Conservation (phyloP, 2,329 filamentous ascomycete genomes). For the Geoglossum cookeanum region DNA sequence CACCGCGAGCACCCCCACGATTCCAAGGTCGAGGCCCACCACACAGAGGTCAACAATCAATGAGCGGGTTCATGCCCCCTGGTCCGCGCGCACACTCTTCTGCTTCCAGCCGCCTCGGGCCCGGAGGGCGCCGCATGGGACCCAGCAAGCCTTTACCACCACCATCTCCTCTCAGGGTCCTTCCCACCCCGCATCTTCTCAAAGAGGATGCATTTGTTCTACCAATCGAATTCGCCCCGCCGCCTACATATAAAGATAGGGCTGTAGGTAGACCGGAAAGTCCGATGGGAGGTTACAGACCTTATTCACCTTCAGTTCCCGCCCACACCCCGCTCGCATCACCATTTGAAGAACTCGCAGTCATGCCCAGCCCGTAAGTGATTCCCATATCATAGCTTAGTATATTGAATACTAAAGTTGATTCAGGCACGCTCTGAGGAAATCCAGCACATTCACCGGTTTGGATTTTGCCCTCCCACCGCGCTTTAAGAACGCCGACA, state of each 20-base stretch:
- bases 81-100: constrained; percentile 41
- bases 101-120: constrained; percentile 24
- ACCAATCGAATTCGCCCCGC: constrained; percentile 75
- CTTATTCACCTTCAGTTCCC: constrained; percentile 57
- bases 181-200: constrained; percentile 74
- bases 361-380: constrained; percentile 81
- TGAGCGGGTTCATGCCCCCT: constrained; percentile 15
- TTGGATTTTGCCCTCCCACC: constrained; percentile 30
- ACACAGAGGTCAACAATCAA: background rate
- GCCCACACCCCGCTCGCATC: constrained; percentile 62
- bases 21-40: constrained; percentile 22
- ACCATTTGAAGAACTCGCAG: constrained; percentile 69
- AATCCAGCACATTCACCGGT: constrained; percentile 28
- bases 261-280: constrained; percentile 46
- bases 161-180: constrained; percentile 49
- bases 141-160: constrained; percentile 48
- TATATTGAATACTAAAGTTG: constrained; percentile 9
- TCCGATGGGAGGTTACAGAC: constrained; percentile 35
- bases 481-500: constrained; percentile 25
- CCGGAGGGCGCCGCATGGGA: constrained; percentile 17
- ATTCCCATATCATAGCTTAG: background rate
- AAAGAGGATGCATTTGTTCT: constrained; percentile 63
- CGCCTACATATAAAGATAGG: constrained; percentile 36
- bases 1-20: constrained; percentile 47
- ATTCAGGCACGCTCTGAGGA: constrained; percentile 26